Evolutionary conservation across 2,329 filamentous ascomycete species (phyloP), one percentile per base, ranked within the genome.

Genomic region (Tolypocladium nubicola): DNA sequence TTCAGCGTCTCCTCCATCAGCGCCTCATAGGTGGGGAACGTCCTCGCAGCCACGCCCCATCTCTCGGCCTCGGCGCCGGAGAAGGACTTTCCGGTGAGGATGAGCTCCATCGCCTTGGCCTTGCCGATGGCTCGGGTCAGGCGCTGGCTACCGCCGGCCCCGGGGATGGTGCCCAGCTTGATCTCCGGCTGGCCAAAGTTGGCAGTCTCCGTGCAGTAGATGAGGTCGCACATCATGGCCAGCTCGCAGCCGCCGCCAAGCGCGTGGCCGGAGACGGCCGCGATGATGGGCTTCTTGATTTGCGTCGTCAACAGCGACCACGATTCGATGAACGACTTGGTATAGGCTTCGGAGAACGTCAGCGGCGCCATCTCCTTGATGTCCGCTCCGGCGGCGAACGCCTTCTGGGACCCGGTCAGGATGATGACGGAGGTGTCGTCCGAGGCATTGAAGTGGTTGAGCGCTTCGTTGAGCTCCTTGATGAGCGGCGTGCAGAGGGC

Each of bases 321-420:
- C 11, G 85, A 85, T 71, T 96, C 91, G 73, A 99, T 97, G 73
- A 99, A 99, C 69, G 95, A 90, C 64, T 79, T 84, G 53, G 84
- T 88, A 77, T 97, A 97, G 43, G 94, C 93, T 62, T 87, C 79
- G 61, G 89, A 83, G 75, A 99, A 99, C 57, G 87, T 92, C 43
- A 97, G 84, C 60, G 90, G 86, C 37, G 90, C 89, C 94, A 99
- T 99, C 75, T 99, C 94, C 75, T 97, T 97, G 78, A 99, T 99
- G 74, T 99, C 94, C 60, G 94, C 94, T 55, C 94, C 94, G 50
- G 94, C 93, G 37, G 93, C 93, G 69, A 97, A 99, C 47, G 93
- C 92, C 73, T 87, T 90, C 63, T 90, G 80, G 52, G 88, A 95
- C 57, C 94, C 94, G 1, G 94, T 97, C 58, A 99, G 79, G 59